Percentiles rank a stretch among this genome's conserved stretches.
These are phyloP conservation scores for Rheum nobile DNA, from an alignment of 148 eudicot species.

Conservation along the genomic window DNA sequence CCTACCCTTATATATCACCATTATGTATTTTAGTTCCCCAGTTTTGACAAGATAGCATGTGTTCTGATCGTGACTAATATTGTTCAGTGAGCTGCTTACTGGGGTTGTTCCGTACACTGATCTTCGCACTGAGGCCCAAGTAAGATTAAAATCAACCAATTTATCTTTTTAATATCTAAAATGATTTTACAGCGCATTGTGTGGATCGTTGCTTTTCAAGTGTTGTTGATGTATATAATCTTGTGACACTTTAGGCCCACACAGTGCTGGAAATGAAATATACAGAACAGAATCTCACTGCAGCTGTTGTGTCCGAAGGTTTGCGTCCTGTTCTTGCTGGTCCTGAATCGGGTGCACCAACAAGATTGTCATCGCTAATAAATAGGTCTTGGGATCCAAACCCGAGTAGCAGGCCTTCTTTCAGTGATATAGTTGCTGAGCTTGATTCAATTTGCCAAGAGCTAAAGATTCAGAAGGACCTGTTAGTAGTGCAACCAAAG, in stretches of 20 bases:
- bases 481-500: constrained; percentile 14
- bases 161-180: not conserved
- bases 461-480: constrained; percentile 15
- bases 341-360: constrained; percentile 35
- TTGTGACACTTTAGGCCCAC: constrained; percentile 56
- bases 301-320: constrained; percentile 81
- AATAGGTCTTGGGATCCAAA: constrained; percentile 69
- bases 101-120: constrained; percentile 98
- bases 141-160: constrained; percentile 15
- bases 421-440: constrained; percentile 55
- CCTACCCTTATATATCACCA: not conserved
- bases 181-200: not conserved
- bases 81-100: constrained; percentile 86
- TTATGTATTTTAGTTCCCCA: not conserved
- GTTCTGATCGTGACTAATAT: constrained; percentile 7
- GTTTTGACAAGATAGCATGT: not conserved
- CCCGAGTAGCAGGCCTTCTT: constrained; percentile 65
- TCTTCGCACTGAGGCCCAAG: constrained; percentile 95
- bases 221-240: constrained; percentile 5
- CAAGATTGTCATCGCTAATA: constrained; percentile 48
- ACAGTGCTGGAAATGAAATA: constrained; percentile 99
- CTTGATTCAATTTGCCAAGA: constrained; percentile 37
- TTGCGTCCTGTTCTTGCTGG: constrained; percentile 69
- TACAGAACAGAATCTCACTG: constrained; percentile 90
- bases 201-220: not conserved